phyloP scores from a whole-genome alignment of 2,329 filamentous ascomycete species.

The Stagonosporopsis cucurbitacearum region DNA sequence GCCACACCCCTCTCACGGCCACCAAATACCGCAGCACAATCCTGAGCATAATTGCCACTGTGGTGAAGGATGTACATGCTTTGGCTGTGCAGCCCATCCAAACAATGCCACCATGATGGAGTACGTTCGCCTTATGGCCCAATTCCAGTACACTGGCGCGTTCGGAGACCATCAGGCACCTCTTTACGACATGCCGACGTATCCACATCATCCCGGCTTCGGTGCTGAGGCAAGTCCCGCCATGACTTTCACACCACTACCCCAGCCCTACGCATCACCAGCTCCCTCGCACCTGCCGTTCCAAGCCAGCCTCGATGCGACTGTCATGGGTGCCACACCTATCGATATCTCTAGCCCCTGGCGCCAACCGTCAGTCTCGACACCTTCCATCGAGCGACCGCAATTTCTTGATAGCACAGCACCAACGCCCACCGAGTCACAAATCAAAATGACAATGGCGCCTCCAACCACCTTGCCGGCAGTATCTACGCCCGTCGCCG shows the following conservation, averaged over 20 bases:
- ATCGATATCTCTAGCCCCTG: conserved; percentile 30
- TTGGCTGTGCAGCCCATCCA: conserved; percentile 72
- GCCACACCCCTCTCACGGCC: conserved; percentile 33
- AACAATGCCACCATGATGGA: conserved; percentile 69
- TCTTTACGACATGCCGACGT: conserved; percentile 45
- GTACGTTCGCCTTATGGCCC: conserved; percentile 54
- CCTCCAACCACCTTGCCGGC: conserved; percentile 24
- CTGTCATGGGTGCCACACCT: conserved; percentile 26
- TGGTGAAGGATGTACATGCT: conserved; percentile 70
- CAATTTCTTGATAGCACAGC: conserved; percentile 25
- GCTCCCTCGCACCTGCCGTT: conserved; percentile 31
- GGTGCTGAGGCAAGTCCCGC: conserved; percentile 33
- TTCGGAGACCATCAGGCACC: conserved; percentile 41
- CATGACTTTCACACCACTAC: conserved; percentile 23
- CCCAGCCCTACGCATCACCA: conserved; percentile 28
- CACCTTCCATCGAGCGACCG: conserved; percentile 18
- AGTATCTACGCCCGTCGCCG: conserved; percentile 24
- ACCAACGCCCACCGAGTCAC: conserved; percentile 17
- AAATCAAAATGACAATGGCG: conserved; percentile 10
- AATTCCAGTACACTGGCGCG: conserved; percentile 44
- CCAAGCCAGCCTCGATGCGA: conserved; percentile 26
- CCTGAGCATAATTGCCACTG: conserved; percentile 64
- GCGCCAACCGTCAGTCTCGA: conserved; percentile 29
- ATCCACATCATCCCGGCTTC: conserved; percentile 42
- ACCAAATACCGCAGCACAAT: conserved; percentile 44